Evolutionary conservation across 208 protist genomes (phyloP).

Genomic region (Wallacemonas sp.): DNA sequence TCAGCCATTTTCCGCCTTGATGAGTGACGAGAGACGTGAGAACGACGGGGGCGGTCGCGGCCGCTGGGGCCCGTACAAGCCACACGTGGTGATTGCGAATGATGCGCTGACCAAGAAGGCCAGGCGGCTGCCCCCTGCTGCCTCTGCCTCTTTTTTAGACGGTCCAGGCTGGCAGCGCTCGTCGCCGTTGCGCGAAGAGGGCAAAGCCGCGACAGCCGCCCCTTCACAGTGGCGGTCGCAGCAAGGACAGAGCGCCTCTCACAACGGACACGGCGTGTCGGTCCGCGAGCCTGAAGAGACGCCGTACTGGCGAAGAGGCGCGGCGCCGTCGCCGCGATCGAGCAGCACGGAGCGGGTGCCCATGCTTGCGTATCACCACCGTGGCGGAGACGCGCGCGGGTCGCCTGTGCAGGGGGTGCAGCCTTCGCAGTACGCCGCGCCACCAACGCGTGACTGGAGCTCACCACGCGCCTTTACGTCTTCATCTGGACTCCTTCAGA

Average conservation of each 20-base stretch:
- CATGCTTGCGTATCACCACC: neutral
- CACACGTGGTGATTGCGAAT: neutral
- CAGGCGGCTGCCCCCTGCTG: neutral
- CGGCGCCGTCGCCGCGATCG: neutral
- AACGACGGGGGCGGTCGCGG: no score
- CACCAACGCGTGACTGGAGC: neutral
- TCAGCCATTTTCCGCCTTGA: neutral
- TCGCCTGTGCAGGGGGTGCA: neutral
- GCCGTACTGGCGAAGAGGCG: neutral
- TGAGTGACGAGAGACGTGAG: neutral
- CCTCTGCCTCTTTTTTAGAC: neutral
- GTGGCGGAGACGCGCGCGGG: neutral
- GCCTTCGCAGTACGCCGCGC: neutral
- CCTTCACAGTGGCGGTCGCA: neutral
- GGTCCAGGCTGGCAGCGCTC: constrained; percentile 7
- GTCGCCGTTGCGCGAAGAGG: neutral
- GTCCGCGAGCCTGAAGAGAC: no score
- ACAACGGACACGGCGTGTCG: neutral
- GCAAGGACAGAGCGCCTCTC: no score
- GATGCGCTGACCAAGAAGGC: neutral
- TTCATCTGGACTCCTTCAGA: neutral
- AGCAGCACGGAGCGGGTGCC: neutral
- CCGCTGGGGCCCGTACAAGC: neutral
- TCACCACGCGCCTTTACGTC: neutral
- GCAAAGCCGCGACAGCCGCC: neutral